phyloP scores from a whole-genome alignment of 306 rosid species.

The Acacia melanoxylon region DNA sequence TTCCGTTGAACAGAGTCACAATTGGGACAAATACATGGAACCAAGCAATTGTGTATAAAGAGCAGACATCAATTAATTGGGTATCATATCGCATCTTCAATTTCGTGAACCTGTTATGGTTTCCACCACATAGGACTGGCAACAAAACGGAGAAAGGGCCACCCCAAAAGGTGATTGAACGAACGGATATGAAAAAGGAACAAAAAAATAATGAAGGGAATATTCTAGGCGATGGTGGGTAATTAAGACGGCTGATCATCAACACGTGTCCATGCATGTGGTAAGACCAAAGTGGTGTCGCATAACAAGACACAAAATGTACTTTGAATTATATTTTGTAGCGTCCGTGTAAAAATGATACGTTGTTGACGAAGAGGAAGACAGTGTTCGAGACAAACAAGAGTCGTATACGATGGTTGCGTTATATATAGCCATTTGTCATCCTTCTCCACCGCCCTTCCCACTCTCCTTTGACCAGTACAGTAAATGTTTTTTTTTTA shows the following conservation, averaged over 20 bases:
- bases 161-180: not conserved
- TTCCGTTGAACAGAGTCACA: not conserved
- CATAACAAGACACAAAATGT: not conserved
- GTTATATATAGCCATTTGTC: not conserved
- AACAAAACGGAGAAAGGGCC: not conserved
- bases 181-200: not conserved
- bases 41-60: not conserved
- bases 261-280: not conserved
- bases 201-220: not conserved
- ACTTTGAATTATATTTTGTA: not conserved
- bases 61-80: not conserved
- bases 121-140: not conserved
- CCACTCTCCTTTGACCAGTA: slow-evolving; percentile 3
- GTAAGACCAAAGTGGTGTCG: not conserved
- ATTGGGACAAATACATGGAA: not conserved
- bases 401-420: slow-evolving; percentile 47
- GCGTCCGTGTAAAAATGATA: slow-evolving; percentile 27
- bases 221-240: not conserved
- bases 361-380: not conserved
- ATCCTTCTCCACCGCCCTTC: slow-evolving; percentile 45
- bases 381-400: slow-evolving; percentile 31
- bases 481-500: too few relatives aligned
- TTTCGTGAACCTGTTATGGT: not conserved
- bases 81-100: not conserved
- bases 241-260: not conserved